phyloP scores from a whole-genome alignment of 2,329 filamentous ascomycete genomes.

The Chalara sp. region DNA sequence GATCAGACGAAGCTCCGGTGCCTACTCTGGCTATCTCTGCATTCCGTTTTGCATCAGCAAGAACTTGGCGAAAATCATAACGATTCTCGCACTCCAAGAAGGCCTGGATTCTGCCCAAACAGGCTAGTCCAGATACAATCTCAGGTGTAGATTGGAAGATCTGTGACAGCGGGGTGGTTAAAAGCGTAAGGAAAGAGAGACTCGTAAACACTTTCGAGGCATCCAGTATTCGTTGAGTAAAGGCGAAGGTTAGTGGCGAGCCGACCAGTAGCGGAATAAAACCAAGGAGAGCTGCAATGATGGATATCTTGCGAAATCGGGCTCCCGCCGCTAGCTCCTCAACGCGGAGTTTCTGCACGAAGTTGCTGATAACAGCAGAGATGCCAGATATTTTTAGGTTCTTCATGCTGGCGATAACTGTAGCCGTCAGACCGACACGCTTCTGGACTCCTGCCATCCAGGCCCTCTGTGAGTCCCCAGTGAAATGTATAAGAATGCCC shows the following conservation, averaged over 20 bases:
- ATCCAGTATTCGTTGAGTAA: conserved; percentile 9
- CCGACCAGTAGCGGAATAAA: conserved; percentile 10
- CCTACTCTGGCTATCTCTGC: conserved; percentile 2
- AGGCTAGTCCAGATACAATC: too few species aligned
- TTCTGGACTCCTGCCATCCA: conserved; percentile 11
- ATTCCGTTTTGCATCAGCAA: too few species aligned
- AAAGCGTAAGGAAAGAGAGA: too few species aligned
- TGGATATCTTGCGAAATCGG: conserved; percentile 16
- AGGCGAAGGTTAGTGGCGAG: conserved; percentile 13
- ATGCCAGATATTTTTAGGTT: conserved; percentile 33
- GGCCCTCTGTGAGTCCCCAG: conserved; percentile 12
- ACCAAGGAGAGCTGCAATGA: conserved; percentile 10
- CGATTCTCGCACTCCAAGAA: too few species aligned
- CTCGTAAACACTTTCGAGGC: too few species aligned
- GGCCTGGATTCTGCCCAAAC: too few species aligned
- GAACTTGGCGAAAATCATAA: too few species aligned
- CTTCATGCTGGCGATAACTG: conserved; percentile 33
- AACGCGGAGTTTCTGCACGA: conserved; percentile 29
- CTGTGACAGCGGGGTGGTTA: too few species aligned
- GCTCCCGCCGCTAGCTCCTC: conserved; percentile 27
- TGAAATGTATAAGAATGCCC: conserved; percentile 10
- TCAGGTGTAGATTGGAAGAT: too few species aligned
- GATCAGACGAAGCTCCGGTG: background rate
- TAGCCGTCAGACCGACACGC: conserved; percentile 8
- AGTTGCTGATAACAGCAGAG: conserved; percentile 20